Base-by-base conservation (phyloP, 2,329 filamentous ascomycete genomes). In the Cladosporium sp. region DNA sequence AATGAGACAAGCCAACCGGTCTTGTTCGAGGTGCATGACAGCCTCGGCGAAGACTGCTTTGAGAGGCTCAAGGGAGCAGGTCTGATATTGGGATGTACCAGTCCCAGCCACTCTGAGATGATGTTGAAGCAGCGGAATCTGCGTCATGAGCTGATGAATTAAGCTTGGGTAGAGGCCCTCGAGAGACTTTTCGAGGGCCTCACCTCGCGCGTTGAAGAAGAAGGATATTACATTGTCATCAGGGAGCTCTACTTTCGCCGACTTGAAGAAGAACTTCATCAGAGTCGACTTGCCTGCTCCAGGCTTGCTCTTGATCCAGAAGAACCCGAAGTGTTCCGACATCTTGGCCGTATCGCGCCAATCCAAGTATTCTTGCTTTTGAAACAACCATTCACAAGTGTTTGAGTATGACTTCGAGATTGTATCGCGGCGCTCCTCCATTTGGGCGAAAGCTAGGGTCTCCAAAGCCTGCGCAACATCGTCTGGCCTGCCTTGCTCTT, bases 131-230 rank as follows among this genome's bases (percentile, higher is more conserved):
- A 79, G 72, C 0, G 77, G 72, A 0, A 73, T 65, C 0, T 72
- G 68, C 0, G 75, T 28, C 0, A 87, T 71, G 0, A 87, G 71
- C 46, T 87, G 83, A 1, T 75, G 67, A 0, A 87, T 64, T 0
- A 87, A 63, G 0, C 83, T 83, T 2, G 84, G 78, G 67, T 85
- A 86, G 72, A 87, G 78, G 70, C 5, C 72, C 0, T 73, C 33
- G 0, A 78, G 75, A 0, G 83, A 80, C 64, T 76, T 83, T 57
- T 87, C 83, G 7, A 83, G 70, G 2, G 71, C 35, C 35, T 75
- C 72, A 0, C 82, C 82, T 63, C 80, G 72, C 0, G 81, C 81
- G 64, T 84, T 81, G 75, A 85, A 85, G 74, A 84, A 85, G 70
- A 83, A 85, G 0, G 78, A 80, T 0, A 82, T 64, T 0, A 80